These are phyloP conservation scores for Botrytis fragariae DNA, from an alignment of 2,329 filamentous ascomycete species.

Conservation along the genomic window DNA sequence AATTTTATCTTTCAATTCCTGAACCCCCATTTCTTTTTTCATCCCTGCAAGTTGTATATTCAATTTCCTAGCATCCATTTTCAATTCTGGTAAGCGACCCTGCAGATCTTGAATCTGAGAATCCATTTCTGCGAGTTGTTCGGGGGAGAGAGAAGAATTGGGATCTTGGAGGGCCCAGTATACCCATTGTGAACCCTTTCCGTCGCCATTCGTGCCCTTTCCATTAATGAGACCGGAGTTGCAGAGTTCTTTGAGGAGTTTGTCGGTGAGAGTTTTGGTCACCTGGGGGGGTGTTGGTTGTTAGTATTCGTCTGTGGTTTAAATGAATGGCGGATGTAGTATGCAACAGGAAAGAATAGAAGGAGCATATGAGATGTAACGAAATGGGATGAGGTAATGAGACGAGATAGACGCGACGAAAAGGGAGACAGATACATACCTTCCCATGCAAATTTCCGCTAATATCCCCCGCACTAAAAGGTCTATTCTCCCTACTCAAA, in stretches of 20 bases:
- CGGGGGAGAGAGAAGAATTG: slow-evolving; percentile 39
- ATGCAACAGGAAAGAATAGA: too few species aligned
- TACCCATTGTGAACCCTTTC: slow-evolving; percentile 38
- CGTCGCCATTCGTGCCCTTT: slow-evolving; percentile 39
- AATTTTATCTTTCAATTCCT: slow-evolving; percentile 45
- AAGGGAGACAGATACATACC: slow-evolving; percentile 28
- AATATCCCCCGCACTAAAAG: slow-evolving; percentile 50
- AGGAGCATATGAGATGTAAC: too few species aligned
- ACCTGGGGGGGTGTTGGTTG: slow-evolving; percentile 24
- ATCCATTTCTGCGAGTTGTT: slow-evolving; percentile 23
- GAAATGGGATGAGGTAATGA: background rate
- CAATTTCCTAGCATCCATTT: slow-evolving; percentile 17
- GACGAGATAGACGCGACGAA: background rate
- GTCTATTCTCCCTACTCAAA: slow-evolving; percentile 41
- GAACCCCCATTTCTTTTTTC: slow-evolving; percentile 47
- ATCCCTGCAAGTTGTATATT: slow-evolving; percentile 42
- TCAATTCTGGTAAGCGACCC: slow-evolving; percentile 43
- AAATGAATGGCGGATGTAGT: too few species aligned
- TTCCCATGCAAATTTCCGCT: slow-evolving; percentile 62
- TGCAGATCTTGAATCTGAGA: slow-evolving; percentile 46
- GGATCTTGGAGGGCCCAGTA: slow-evolving; percentile 38
- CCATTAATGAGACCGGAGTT: slow-evolving; percentile 59
- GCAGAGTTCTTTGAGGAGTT: slow-evolving; percentile 61
- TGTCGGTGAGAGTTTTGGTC: slow-evolving; percentile 52
- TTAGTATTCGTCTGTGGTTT: too few species aligned